Base-by-base conservation (phyloP, 2,329 filamentous ascomycete species). In the Colletotrichum sp. region DNA sequence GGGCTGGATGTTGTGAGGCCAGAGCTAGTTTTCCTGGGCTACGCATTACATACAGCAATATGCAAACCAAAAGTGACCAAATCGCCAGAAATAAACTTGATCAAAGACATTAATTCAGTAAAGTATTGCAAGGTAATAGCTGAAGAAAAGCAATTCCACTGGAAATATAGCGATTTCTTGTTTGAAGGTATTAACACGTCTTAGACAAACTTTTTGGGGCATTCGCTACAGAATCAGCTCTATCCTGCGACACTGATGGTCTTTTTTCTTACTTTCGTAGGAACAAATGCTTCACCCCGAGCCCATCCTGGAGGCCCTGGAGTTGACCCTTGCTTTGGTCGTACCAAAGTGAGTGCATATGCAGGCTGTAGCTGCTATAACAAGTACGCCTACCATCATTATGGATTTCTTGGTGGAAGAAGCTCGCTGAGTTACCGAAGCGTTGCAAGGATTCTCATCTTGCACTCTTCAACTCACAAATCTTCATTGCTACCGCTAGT, bases 351-450 rank as follows among this genome's bases (percentile, higher is more conserved):
- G 9, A 49, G 9, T 49, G 39, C 39, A n/a, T 49, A n/a, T 49
- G 18, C 39, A 49, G 39, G 39, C 9, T 36, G 34, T 36, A 49
- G 39, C 39, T 2, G 39, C 39, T 49, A 49, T 6, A 49, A 49
- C 6, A 49, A 49, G 18, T 4, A 49, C 5, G 39, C 18, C 39
- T 49, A 12, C 4, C 39, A 4, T 3, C 1, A 2, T 3, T 49
- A 1, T 4, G 18, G 5, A 3, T n/a, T 12, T n/a, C 18, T 21
- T 2, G 0, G 18, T 44, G n/a, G 0, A 6, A 7, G 39, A 49
- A 21, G 18, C 39, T 12, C 9, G 39, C 9, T n/a, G 3, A 2
- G 39, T 44, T 49, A 49, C 2, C 18, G 39, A 44, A 6, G 18
- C 39, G 9, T n/a, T 44, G 18, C 18, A 2, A 52, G n/a, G n/a